Conservation (phyloP, 2,329 filamentous ascomycete species). For the Fusarium sp. region DNA sequence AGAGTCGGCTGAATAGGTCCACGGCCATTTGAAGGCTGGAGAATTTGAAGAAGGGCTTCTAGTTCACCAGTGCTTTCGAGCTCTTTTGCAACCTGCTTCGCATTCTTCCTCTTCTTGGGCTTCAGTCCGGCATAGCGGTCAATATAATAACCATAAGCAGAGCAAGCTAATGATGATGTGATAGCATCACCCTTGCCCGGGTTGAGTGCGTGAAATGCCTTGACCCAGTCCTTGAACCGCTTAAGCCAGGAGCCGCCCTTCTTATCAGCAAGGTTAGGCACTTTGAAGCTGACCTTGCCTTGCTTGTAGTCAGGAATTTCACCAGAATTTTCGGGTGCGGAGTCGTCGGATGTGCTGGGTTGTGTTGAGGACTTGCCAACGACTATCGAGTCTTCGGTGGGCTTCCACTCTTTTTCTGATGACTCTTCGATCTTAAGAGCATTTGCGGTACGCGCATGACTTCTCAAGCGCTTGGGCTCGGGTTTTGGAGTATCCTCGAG, state of each 20-base stretch:
- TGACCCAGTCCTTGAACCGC: slow-evolving; percentile 51
- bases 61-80: slow-evolving; percentile 42
- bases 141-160: slow-evolving; percentile 48
- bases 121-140: slow-evolving; percentile 47
- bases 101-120: slow-evolving; percentile 47
- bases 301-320: slow-evolving; percentile 37
- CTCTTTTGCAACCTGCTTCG: slow-evolving; percentile 46
- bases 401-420: slow-evolving; percentile 4
- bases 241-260: slow-evolving; percentile 49
- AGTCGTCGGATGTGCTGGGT: slow-evolving; percentile 14
- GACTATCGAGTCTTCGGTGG: slow-evolving; percentile 12
- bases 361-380: not conserved
- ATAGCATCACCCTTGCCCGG: slow-evolving; percentile 33
- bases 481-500: slow-evolving; percentile 40
- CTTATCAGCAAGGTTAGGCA: slow-evolving; percentile 45
- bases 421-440: slow-evolving; percentile 42
- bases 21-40: slow-evolving; percentile 13
- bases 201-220: slow-evolving; percentile 47
- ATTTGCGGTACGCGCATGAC: not conserved
- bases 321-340: slow-evolving; percentile 21
- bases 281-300: slow-evolving; percentile 37
- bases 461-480: slow-evolving; percentile 39
- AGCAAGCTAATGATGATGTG: slow-evolving; percentile 37
- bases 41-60: slow-evolving; percentile 32
- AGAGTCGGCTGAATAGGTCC: slow-evolving; percentile 4